phyloP scores from a whole-genome alignment of 495 filamentous ascomycete genomes.

The Aspergillus kassunensis region DNA sequence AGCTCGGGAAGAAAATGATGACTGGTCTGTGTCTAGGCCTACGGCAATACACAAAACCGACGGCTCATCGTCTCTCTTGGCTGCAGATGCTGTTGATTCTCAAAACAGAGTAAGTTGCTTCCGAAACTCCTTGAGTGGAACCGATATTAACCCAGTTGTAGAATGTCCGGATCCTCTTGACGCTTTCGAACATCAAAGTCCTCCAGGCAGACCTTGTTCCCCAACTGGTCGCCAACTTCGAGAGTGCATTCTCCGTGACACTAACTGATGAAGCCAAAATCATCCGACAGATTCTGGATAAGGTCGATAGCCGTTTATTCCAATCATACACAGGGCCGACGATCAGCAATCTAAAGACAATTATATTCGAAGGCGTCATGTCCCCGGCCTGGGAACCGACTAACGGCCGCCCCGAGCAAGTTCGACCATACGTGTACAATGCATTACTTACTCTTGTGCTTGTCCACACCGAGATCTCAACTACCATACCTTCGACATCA shows the following conservation, averaged over 20 bases:
- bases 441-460: slow-evolving; percentile 77
- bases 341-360: slow-evolving; percentile 54
- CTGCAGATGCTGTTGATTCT: slow-evolving; percentile 59
- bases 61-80: slow-evolving; percentile 31
- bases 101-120: slow-evolving; percentile 60
- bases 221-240: slow-evolving; percentile 79
- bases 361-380: slow-evolving; percentile 67
- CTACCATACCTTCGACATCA: slow-evolving; percentile 53
- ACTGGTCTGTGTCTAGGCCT: slow-evolving; percentile 35
- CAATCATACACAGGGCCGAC: slow-evolving; percentile 80
- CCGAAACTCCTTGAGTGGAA: slow-evolving; percentile 12
- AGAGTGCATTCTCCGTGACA: slow-evolving; percentile 82
- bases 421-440: slow-evolving; percentile 83
- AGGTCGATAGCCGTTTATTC: slow-evolving; percentile 88
- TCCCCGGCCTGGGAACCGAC: slow-evolving; percentile 66
- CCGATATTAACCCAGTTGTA: slow-evolving; percentile 28
- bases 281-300: slow-evolving; percentile 79
- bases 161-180: slow-evolving; percentile 90
- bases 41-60: slow-evolving; percentile 26
- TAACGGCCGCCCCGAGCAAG: slow-evolving; percentile 63
- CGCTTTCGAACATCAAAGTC: slow-evolving; percentile 80
- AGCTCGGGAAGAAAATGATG: slow-evolving; percentile 57
- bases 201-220: slow-evolving; percentile 76
- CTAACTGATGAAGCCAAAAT: slow-evolving; percentile 87
- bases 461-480: slow-evolving; percentile 86